Evolutionary conservation across 163 green algal genomes (phyloP), one percentile per base, ranked within the genome.

Genomic region (Coccomyxa subellipsoidea): DNA sequence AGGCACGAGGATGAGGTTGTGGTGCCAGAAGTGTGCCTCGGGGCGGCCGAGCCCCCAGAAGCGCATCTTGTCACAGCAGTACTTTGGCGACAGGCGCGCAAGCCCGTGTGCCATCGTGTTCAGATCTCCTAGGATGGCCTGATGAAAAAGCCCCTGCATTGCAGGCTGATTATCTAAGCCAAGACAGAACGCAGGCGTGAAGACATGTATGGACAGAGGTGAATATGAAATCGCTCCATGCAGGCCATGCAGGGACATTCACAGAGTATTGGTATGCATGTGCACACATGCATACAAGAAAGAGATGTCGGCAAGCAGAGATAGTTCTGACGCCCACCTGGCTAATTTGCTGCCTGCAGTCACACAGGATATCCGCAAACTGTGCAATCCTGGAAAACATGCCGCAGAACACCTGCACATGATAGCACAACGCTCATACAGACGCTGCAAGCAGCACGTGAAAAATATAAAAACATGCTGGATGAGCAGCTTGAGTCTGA

Each of bases 21-120:
- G 76, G 54, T 94, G 75, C 92, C 92, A 96, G 75, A 94, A 86
- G 2, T 38, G 53, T 31, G 77, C 77, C 76, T 87, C 85, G 35
- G 53, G 54, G 47, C 80, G 76, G 4, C 82, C 82, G 0, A 89
- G 34, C 36, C 25, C 85, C 78, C 83, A 83, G 38, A 87, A 90
- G 5, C 94, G 88, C 90, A 97, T 89, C 38, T 71, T 81, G 86
- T 98, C 94, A 37, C 54, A 82, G 84, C 88, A 92, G 84, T 92
- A 94, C 59, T 92, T 85, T 39, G 88, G 90, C 1, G 90, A 94
- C 9, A 97, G 81, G 2, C 94, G 89, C 1, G 93, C 93, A 31
- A 97, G 86, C 54, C 91, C 89, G 76, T 97, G 92, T 15, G 85
- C 94, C 89, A 96, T 92, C 31, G 93, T 98, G 85, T 98, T 98